Evolutionary conservation across 805 yeast species (phyloP).

Genomic region (Cyberlindnera maritima): DNA sequence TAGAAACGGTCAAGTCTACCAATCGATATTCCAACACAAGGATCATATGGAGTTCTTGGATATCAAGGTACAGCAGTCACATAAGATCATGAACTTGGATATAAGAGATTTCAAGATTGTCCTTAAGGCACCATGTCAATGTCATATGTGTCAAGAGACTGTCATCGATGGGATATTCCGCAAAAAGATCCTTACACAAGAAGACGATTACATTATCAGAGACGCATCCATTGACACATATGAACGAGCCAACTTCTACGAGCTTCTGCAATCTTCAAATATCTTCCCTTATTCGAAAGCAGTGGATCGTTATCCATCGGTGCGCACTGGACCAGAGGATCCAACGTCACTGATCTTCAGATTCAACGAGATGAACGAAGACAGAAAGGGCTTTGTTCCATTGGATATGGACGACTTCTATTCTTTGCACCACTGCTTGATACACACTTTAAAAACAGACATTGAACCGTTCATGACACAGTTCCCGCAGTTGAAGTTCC

Average conservation of each 20-base stretch:
- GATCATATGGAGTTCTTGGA: conserved; percentile 37
- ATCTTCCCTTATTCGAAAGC: conserved; percentile 43
- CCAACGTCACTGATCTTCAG: conserved; percentile 28
- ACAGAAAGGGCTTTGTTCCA: conserved; percentile 25
- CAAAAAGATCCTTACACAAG: conserved; percentile 33
- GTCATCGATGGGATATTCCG: conserved; percentile 32
- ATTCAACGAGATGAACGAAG: conserved; percentile 26
- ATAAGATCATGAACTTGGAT: conserved; percentile 21
- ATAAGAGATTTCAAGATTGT: conserved; percentile 14
- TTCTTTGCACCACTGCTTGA: conserved; percentile 34
- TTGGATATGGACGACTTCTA: conserved; percentile 33
- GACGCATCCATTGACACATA: conserved; percentile 27
- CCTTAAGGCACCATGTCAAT: conserved; percentile 19
- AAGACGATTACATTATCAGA: conserved; percentile 28
- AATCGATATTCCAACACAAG: conserved; percentile 33
- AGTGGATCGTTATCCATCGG: conserved; percentile 40
- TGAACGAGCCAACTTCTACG: conserved; percentile 35
- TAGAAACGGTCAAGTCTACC: conserved; percentile 31
- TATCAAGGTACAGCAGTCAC: conserved; percentile 29
- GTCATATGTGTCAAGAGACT: conserved; percentile 18
- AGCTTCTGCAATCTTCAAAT: conserved; percentile 33
- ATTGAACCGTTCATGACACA: conserved; percentile 34
- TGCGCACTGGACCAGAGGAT: conserved; percentile 39
- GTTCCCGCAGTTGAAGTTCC: conserved; percentile 33
- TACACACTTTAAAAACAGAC: conserved; percentile 36